Evolutionary conservation across 2,329 filamentous ascomycete species (phyloP).

Genomic region (Clarireedia monteithiana): DNA sequence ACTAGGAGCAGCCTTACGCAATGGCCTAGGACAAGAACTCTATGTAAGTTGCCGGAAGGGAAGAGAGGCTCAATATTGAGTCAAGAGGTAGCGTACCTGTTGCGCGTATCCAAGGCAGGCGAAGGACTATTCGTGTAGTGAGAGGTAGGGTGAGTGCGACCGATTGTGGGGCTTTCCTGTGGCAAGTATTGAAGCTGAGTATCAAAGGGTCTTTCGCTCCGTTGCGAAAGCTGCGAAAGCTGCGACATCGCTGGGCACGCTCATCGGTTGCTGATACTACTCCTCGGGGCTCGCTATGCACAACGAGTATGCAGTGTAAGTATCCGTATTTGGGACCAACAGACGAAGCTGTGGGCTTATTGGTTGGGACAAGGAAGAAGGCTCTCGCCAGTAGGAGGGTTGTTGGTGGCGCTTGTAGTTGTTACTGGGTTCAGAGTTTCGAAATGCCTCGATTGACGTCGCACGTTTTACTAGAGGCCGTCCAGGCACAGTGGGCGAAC

Average conservation of each 20-base stretch:
- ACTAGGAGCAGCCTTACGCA: constrained; percentile 29
- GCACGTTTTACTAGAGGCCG: constrained; percentile 20
- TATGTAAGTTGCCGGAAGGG: constrained; percentile 15
- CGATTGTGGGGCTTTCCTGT: constrained; percentile 25
- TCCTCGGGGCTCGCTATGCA: constrained; percentile 23
- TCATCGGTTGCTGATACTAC: constrained; percentile 16
- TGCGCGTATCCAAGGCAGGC: constrained; percentile 19
- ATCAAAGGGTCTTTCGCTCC: constrained; percentile 23
- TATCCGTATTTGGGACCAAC: constrained; percentile 18
- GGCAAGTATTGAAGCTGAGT: constrained; percentile 19
- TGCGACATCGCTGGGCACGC: constrained; percentile 7
- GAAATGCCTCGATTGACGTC: constrained; percentile 25
- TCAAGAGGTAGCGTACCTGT: constrained; percentile 20
- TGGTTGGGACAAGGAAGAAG: constrained; percentile 10
- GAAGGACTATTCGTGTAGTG: constrained; percentile 21
- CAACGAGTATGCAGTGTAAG: constrained; percentile 5
- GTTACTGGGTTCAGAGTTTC: constrained; percentile 22
- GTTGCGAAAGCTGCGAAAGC: constrained; percentile 23
- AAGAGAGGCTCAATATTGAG: constrained; percentile 5
- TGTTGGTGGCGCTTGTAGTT: constrained; percentile 15
- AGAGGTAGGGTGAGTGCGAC: constrained; percentile 16
- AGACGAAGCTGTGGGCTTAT: constrained; percentile 15
- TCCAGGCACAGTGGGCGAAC: constrained; percentile 18
- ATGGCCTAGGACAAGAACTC: constrained; percentile 23
- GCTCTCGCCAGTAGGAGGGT: constrained; percentile 4